Evolutionary conservation across 345 rosid species (phyloP), one percentile per base, ranked within the genome.

Genomic region (Gossypium longicalyx): DNA sequence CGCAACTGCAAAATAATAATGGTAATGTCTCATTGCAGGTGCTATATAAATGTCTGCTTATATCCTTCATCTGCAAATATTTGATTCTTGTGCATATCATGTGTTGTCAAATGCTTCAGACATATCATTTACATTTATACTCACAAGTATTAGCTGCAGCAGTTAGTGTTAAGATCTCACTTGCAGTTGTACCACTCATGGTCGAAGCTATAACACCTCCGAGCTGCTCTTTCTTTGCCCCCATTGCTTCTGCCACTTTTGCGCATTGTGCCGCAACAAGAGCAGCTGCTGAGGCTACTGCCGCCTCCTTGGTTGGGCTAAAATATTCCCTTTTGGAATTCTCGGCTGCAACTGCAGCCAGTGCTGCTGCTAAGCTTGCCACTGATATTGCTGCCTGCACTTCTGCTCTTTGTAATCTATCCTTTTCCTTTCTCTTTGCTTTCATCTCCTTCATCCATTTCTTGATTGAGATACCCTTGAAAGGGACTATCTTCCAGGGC

Each of bases 91-190:
- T 5, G 7, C 41, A 5, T 34, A 34, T 34, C 41, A 34, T 5
- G 7, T 34, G 41, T 34, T 34, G 41, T 6, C 41, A 34, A 34
- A 34, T 34, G 7, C 41, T 34, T 60, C 38, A 5, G 34, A 34
- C 45, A 13, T 3, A 43, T 17, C 0, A 38, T 38, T 0, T 41
- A 38, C 15, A 43, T 71, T 11, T 53, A 27, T 2, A 71, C 80
- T 86, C 90, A 92, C 98, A 92, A 71, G 97, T 88, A 53, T 94
- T 79, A 15, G 98, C 97, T 19, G 97, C 91, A 78, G 95, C 97
- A 19, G 98, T 89, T 72, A 94, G 93, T 11, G 98, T 89, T 47
- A 94, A 81, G 77, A 92, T 87, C 78, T 92, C 97, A 74, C 82
- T 86, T n/a, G 92, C 80, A 77, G 73, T 82, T 15, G 95, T 89